Evolutionary conservation across 306 rosid genomes (phyloP), one percentile per base, ranked within the genome.

Genomic region (Arachis hypogaea): DNA sequence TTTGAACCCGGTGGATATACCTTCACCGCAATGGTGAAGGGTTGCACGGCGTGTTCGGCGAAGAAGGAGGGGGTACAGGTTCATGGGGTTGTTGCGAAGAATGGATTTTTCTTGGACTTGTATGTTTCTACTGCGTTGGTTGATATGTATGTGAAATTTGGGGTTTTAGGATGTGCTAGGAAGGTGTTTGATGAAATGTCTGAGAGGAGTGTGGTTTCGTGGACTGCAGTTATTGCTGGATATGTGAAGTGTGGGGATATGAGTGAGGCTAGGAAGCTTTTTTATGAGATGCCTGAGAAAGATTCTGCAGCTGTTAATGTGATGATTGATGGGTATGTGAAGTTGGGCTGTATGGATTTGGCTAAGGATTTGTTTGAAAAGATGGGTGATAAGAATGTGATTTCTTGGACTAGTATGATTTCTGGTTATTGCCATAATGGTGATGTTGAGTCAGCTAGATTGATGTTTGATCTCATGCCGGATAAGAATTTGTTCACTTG

Each of bases 391-490:
- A 81, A 61, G 75, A 91, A 87, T 71, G 92, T 84, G 62, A 81
- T 88, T 66, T 78, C 92, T 49, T 88, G 95, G 95, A 91, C 97
- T 6, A 82, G 85, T 72, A 84, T 91, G 89, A 77, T 88, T 29
- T 78, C 67, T 44, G 96, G 92, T 11, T 92, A 87, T 81, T 87
- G 88, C 63, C 73, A 54, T 11, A 51, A 51, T 8, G 86, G 89
- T 66, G 80, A 87, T 64, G 68, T 87, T 49, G 81, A 71, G 7
- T 72, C 74, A 11, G 93, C 93, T 59, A 83, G 83, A 76, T 76
- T 64, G 16, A 59, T 92, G 59, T 92, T 92, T 78, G 93, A 87
- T 71, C 66, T 66, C 49, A 85, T 87, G 90, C 84, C 93, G 0
- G 83, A 83, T 70, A 92, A 86, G 85, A 89, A 89, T 40, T 55